Percentiles rank a stretch among this genome's conserved stretches.
phyloP scores from a whole-genome alignment of 2,329 filamentous ascomycete species.

The Hypoxylon sp. region DNA sequence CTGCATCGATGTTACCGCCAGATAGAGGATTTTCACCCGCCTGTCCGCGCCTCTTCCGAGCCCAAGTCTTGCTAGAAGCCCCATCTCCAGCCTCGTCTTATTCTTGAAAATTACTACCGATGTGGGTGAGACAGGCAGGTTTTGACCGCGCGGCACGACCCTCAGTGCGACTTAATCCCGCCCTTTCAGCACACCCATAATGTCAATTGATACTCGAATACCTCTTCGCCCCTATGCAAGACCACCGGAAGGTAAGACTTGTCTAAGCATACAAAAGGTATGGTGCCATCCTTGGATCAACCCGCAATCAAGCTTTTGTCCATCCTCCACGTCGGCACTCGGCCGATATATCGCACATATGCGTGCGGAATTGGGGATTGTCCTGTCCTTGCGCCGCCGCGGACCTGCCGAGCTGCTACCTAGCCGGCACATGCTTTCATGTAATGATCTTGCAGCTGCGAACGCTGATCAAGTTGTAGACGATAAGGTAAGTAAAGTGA shows the following conservation, averaged over 20 bases:
- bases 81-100: slow-evolving; percentile 32
- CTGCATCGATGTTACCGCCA: background rate
- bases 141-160: slow-evolving; percentile 35
- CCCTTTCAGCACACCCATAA: slow-evolving; percentile 15
- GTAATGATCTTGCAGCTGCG: slow-evolving; percentile 28
- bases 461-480: slow-evolving; percentile 12
- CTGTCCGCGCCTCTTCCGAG: slow-evolving; percentile 1
- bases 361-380: background rate
- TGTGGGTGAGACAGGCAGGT: slow-evolving; percentile 10
- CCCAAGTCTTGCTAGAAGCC: slow-evolving; percentile 7
- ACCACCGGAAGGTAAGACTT: slow-evolving; percentile 20
- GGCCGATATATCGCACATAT: slow-evolving; percentile 10
- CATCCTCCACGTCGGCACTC: background rate
- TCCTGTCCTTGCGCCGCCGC: background rate
- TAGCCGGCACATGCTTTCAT: background rate
- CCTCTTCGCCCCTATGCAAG: slow-evolving; percentile 18
- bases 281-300: slow-evolving; percentile 8
- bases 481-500: slow-evolving; percentile 12
- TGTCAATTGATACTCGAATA: slow-evolving; percentile 9
- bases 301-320: slow-evolving; percentile 14
- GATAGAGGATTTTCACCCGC: background rate
- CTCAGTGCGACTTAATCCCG: slow-evolving; percentile 26
- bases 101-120: slow-evolving; percentile 25
- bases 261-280: slow-evolving; percentile 13
- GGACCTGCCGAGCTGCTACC: background rate